Evolutionary conservation across 2,329 filamentous ascomycete species (phyloP).

Genomic region (Aspergillus puulaauensis): DNA sequence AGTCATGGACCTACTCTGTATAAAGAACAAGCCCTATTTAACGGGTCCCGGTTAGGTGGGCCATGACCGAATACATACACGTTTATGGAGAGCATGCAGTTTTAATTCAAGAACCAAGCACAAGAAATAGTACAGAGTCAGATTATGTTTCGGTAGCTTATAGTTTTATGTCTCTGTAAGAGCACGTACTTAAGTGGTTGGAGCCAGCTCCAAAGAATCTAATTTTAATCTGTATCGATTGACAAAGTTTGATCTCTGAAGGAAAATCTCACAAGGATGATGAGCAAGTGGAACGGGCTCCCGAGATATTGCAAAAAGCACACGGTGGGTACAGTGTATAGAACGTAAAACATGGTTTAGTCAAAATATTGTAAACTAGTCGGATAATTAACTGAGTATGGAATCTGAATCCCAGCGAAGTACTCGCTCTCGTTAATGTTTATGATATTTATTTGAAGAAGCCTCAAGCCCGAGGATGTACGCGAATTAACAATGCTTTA

Average conservation of each 20-base stretch:
- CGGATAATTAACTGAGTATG: slow-evolving; percentile 12
- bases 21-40: not conserved
- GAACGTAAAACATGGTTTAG: not conserved
- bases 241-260: not conserved
- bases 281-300: not conserved
- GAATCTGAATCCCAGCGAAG: not conserved
- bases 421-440: not conserved
- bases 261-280: not conserved
- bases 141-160: too few relatives aligned
- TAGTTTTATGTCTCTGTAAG: too few relatives aligned
- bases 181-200: too few relatives aligned
- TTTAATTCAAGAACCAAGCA: not conserved
- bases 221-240: not conserved
- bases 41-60: not conserved
- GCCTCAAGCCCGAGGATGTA: slow-evolving; percentile 11
- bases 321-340: not conserved
- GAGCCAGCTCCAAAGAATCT: too few relatives aligned
- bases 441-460: slow-evolving; percentile 1
- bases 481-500: slow-evolving; percentile 13
- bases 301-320: not conserved
- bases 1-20: too few relatives aligned
- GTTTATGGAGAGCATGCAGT: not conserved
- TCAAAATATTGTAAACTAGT: not conserved
- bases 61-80: not conserved
- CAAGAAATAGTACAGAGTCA: not conserved